Conservation (phyloP, 345 rosid species). For the Jatropha curcas region DNA sequence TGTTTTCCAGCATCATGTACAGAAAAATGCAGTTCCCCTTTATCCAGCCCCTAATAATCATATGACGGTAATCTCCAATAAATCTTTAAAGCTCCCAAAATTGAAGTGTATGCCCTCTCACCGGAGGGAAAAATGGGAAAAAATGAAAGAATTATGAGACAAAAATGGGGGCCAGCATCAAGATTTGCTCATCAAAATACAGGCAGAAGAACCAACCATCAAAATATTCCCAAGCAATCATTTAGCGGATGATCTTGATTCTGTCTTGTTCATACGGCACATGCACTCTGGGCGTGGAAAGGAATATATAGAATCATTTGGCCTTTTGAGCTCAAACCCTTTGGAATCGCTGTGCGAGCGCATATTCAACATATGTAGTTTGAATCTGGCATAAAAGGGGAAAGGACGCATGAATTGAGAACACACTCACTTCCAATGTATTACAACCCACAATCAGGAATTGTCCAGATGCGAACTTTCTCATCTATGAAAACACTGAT, state of each 20-base stretch:
- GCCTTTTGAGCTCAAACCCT: slow-evolving; percentile 88
- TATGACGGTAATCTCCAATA: slow-evolving; percentile 32
- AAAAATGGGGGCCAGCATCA: slow-evolving; percentile 34
- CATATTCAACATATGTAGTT: slow-evolving; percentile 86
- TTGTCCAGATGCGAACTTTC: slow-evolving; percentile 28
- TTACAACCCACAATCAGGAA: slow-evolving; percentile 29
- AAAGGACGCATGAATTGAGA: too few relatives aligned
- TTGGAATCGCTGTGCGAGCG: slow-evolving; percentile 90
- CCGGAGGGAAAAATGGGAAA: slow-evolving; percentile 27
- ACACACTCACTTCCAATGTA: too few relatives aligned
- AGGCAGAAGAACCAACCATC: slow-evolving; percentile 25
- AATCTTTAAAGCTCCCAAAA: slow-evolving; percentile 37
- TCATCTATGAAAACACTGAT: slow-evolving; percentile 27
- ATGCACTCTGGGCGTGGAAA: slow-evolving; percentile 98
- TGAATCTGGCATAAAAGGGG: slow-evolving; percentile 54
- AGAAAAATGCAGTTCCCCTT: slow-evolving; percentile 34
- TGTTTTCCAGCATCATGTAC: slow-evolving; percentile 35
- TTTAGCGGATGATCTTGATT: slow-evolving; percentile 42
- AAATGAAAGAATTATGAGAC: slow-evolving; percentile 52
- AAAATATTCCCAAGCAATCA: slow-evolving; percentile 26
- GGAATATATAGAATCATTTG: slow-evolving; percentile 78
- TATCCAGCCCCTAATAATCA: slow-evolving; percentile 26
- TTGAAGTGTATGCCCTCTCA: slow-evolving; percentile 38
- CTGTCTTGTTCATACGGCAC: slow-evolving; percentile 73
- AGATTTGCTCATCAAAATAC: slow-evolving; percentile 26